These are phyloP conservation scores for Globisporangium rhizosaccharum DNA, from an alignment of 352 stramenopile species.

Conservation along the genomic window DNA sequence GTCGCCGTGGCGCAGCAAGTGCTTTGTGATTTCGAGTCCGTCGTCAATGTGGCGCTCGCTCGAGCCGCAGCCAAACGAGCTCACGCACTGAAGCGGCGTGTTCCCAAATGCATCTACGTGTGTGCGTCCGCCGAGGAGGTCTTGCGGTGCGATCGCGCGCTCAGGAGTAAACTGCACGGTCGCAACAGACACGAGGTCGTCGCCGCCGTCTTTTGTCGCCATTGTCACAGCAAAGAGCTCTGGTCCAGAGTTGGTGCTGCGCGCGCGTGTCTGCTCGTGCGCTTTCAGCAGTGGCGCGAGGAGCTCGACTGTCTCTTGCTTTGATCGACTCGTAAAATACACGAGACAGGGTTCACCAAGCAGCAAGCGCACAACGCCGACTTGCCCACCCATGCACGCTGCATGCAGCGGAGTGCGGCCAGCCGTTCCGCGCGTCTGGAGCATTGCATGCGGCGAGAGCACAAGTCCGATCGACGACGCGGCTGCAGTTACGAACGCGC, in stretches of 20 bases:
- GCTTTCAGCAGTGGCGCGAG: conserved; percentile 33
- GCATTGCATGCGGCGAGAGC: conserved; percentile 16
- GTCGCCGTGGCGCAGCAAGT: conserved; percentile 56
- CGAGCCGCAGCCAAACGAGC: conserved; percentile 72
- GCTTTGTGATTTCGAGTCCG: conserved; percentile 50
- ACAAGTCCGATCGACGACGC: conserved; percentile 3
- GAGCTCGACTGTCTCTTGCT: conserved; percentile 34
- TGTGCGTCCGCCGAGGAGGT: conserved; percentile 37
- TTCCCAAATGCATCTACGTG: conserved; percentile 80
- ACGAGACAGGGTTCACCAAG: conserved; percentile 54
- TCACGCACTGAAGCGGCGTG: conserved; percentile 67
- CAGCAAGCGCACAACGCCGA: conserved; percentile 53
- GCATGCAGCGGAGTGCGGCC: conserved; percentile 57
- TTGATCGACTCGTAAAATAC: conserved; percentile 56
- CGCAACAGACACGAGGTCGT: conserved; percentile 38
- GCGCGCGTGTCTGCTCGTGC: neutral
- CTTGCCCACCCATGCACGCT: conserved; percentile 64
- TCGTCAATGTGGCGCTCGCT: conserved; percentile 56
- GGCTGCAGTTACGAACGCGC: conserved; percentile 1
- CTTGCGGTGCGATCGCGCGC: conserved; percentile 29
- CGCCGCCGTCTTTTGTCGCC: conserved; percentile 31
- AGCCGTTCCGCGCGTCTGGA: conserved; percentile 35
- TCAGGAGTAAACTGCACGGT: conserved; percentile 37
- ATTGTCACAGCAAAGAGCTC: conserved; percentile 41
- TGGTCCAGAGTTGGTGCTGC: neutral